Conservation (phyloP, 2,329 filamentous ascomycete genomes). For the Aspergillus luchuensis region DNA sequence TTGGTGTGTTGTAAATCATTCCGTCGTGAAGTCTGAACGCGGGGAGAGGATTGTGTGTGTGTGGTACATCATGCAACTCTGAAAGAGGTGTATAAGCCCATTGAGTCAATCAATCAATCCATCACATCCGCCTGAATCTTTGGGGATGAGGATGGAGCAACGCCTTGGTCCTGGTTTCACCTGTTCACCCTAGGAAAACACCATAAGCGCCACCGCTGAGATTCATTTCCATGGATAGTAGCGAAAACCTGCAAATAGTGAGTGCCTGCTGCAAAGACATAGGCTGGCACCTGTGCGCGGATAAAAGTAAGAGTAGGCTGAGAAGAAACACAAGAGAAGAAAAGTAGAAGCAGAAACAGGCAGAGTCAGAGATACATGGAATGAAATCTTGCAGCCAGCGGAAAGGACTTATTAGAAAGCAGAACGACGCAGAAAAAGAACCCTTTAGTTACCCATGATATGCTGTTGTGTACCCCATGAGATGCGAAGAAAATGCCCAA, state of each 20-base stretch:
- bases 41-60: too few species aligned
- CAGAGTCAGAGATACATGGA: conserved; percentile 23
- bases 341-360: conserved; percentile 11
- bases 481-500: conserved; percentile 34
- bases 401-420: not conserved
- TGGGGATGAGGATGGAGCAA: conserved; percentile 18
- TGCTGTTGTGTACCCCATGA: conserved; percentile 25
- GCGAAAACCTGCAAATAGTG: conserved; percentile 11
- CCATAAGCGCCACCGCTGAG: conserved; percentile 38
- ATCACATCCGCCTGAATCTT: conserved; percentile 6
- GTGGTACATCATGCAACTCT: conserved; percentile 9
- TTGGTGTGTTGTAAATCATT: too few species aligned
- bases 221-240: conserved; percentile 20
- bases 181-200: conserved; percentile 26
- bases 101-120: not conserved
- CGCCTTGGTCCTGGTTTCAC: conserved; percentile 16
- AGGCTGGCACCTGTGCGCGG: not conserved
- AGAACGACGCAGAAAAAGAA: conserved; percentile 17
- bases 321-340: conserved; percentile 11
- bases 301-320: conserved; percentile 9
- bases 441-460: conserved; percentile 24
- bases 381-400: conserved; percentile 19
- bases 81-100: conserved; percentile 1
- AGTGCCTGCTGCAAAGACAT: not conserved
- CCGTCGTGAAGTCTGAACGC: too few species aligned